Evolutionary conservation across 371 early-diverging fungal genomes (phyloP), one percentile per base, ranked within the genome.

Genomic region (Haplosporangium sp.): DNA sequence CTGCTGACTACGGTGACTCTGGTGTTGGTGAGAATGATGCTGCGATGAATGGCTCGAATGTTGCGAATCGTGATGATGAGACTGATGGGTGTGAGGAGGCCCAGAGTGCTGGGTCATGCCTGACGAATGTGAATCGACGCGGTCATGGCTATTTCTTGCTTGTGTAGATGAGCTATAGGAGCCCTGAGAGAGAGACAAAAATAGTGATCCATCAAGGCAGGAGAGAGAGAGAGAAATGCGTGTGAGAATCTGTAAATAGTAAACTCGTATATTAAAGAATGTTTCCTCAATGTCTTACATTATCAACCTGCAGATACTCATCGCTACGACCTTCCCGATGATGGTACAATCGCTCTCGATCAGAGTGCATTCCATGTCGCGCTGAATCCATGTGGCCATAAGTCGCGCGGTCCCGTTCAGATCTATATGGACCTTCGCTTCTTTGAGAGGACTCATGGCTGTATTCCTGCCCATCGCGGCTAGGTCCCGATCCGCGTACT

Each of bases 281-380:
- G 29, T 29, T 29, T 29, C 29, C 29, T 29, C 29, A 29, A 4
- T 4, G 29, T n/a, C 72, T 71, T 64, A 71, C 72, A 50, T 71
- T 71, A 50, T 71, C 72, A 18, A 56, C 37, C 40, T 59, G 54
- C 45, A 51, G 42, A 45, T 55, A 71, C 2, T 71, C 72, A n/a
- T 64, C 61, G 21, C 64, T 64, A 11, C 56, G 20, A 6, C 72
- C 72, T 11, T 71, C 71, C 12, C 16, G 72, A 43, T 64, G 70
- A 20, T 40, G 59, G 9, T 67, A 55, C 7, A 18, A 36, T 21
- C 67, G 54, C 1, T 67, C 67, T 3, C 67, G 67, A 6, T 67
- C 67, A 40, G 47, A 6, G 45, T 60, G 61, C 48, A 48, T 6
- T 4, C 59, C 67, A 5, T 59, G 67, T n/a, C 67, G 45, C 7